Base-by-base conservation (phyloP, 2,329 filamentous ascomycete species). In the Fusarium humuli region DNA sequence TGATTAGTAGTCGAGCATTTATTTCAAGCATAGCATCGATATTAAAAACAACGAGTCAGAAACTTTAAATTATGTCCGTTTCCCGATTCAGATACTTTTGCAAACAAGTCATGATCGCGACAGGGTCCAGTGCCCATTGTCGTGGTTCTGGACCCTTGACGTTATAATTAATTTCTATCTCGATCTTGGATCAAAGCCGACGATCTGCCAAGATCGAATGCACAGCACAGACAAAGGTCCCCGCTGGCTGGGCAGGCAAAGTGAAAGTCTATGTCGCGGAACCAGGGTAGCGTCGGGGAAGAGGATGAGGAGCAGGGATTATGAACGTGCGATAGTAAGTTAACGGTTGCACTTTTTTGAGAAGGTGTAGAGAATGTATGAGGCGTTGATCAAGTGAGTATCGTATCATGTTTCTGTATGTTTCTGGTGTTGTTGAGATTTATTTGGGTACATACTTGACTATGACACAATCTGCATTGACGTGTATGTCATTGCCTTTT, bases 151-250 rank as follows among this genome's bases (percentile, higher is more conserved):
- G 68, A 65, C 67, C 63, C 59, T 59, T 22, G 49, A 48, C 18
- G 34, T 11, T 11, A 23, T 30, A 22, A 22, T 22, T 22, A 54
- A 44, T 48, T 40, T 49, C 20, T 23, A 54, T 57, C 55, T 61
- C 68, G 50, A 69, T 68, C 64, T 65, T 52, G 56, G 27, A 52
- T 42, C 22, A 50, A 16, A 55, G 52, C 30, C 20, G 47, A 49
- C 45, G 45, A 71, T 65, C 68, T 71, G 48, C 50, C 48, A 45
- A 53, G 68, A 71, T 69, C 48, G 53, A 65, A 37, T 37, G 48
- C 47, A 57, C 29, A 44, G 53, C 48, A 52, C 23, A 52, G 49
- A 52, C 34, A 41, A 37, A 37, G 34, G 34, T n/a, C 34, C 34
- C 34, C 34, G 34, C 34, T 37, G 34, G 34, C 34, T n/a, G 34